Base-by-base conservation (phyloP, 2,329 filamentous ascomycete genomes). In the Fusarium bulbicola region DNA sequence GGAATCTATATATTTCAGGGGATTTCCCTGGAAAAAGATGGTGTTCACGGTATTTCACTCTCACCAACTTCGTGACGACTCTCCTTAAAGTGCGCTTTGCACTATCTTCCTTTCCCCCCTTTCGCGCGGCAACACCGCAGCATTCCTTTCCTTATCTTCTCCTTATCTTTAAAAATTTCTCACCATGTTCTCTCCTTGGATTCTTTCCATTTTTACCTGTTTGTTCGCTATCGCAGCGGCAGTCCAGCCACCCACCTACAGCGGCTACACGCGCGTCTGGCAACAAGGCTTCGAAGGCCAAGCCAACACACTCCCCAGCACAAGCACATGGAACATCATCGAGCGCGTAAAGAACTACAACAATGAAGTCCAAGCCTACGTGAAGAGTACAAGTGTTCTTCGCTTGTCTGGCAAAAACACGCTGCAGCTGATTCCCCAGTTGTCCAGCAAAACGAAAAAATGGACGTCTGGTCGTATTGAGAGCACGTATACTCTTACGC, bases 381-480 rank as follows among this genome's bases (percentile, higher is more conserved):
- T 84, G 5, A 79, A 78, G 28, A 83, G 81, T 60, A 83, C 79
- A 69, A 68, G 74, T 28, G 90, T 89, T 79, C 66, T 89, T 20
- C 86, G 88, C 66, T 79, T 86, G 56, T 87, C 83, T 40, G 88
- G 87, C 39, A 82, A 83, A 42, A 80, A 81, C 52, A 86, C 87
- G 1, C 76, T 90, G 6, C 86, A 89, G 75, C 79, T 90, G 50
- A 81, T 89, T 34, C 88, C 88, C 4, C 81, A 80, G 70, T 81
- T 81, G 57, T 81, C 83, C 24, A 63, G 78, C 7, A 72, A 74
- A 5, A 74, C 78, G 34, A 64, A 65, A 6, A 78, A 78, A n/a
- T 90, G 88, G 88, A 88, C 86, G 0, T 90, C 88, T 3, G 86
- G 81, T 40, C 86, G 87, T 21, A 84, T 90, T 73, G 88, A 90